Percentiles rank a stretch among this genome's conserved stretches.
phyloP scores from a whole-genome alignment of 345 rosid genomes.

The Corymbia maculata region DNA sequence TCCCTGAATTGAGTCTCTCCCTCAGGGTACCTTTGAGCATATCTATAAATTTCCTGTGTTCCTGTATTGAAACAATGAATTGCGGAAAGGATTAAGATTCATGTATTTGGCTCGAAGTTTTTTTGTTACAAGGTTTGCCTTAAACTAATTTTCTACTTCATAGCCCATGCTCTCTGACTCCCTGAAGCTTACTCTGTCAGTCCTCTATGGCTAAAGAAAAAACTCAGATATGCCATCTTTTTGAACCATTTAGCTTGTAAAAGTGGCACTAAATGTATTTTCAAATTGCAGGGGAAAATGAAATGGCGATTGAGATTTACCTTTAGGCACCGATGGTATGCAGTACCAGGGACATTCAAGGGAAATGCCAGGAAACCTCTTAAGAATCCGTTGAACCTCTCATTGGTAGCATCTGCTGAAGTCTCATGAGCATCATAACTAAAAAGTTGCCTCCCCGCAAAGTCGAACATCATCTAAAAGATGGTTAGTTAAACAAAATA shows the following conservation, averaged over 20 bases:
- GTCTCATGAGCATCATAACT: constrained; percentile 3
- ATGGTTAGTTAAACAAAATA: neutral
- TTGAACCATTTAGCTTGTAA: neutral
- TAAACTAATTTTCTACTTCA: neutral
- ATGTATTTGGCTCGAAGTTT: neutral
- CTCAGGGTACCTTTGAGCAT: neutral
- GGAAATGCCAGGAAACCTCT: constrained; percentile 15
- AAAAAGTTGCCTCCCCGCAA: neutral
- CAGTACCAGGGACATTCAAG: constrained; percentile 20
- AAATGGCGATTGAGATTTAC: neutral
- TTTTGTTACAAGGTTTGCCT: neutral
- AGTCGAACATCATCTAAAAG: constrained; percentile 4
- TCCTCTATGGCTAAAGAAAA: neutral
- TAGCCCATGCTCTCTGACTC: neutral
- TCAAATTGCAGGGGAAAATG: neutral
- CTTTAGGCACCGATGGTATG: constrained; percentile 13
- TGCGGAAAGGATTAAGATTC: neutral
- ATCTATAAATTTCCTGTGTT: neutral
- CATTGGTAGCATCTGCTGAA: neutral
- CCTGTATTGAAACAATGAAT: neutral
- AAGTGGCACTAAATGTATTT: no score
- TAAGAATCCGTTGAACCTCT: neutral
- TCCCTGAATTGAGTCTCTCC: neutral
- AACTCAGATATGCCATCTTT: neutral
- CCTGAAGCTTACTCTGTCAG: neutral